Evolutionary conservation across 148 eudicot species (phyloP).

Genomic region (Drosera capensis): DNA sequence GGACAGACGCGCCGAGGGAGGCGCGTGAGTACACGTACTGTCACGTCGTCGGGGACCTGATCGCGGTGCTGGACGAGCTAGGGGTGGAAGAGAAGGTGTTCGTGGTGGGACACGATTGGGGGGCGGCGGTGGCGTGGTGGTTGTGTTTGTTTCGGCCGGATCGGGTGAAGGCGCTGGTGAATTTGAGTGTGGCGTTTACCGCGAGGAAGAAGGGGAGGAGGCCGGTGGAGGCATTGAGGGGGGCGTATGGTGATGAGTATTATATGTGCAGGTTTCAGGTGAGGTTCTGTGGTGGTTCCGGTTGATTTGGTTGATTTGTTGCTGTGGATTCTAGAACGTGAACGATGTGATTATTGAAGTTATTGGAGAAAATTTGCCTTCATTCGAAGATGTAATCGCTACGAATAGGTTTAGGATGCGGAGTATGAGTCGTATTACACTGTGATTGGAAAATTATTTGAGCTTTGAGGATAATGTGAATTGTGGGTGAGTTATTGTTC

Average conservation of each 20-base stretch:
- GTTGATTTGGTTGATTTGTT: no score
- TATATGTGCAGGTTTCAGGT: conserved; percentile 61
- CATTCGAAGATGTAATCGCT: no score
- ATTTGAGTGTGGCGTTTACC: conserved; percentile 28
- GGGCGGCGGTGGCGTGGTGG: conserved; percentile 41
- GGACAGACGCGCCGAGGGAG: conserved; percentile 29
- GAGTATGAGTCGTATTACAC: no score
- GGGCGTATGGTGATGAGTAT: conserved; percentile 26
- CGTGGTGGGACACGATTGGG: conserved; percentile 63
- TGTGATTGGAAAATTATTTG: no score
- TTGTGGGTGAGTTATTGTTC: no score
- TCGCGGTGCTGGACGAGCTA: conserved; percentile 27
- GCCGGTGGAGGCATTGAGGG: conserved; percentile 17
- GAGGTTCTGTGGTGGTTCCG: no score
- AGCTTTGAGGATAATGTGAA: no score
- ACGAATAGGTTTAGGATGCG: no score
- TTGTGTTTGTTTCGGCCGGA: conserved; percentile 42
- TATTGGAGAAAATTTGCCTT: no score
- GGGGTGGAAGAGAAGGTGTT: conserved; percentile 24
- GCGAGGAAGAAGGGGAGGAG: conserved; percentile 21
- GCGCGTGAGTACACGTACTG: conserved; percentile 26
- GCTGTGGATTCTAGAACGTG: no score
- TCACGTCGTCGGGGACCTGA: conserved; percentile 37
- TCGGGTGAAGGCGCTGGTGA: conserved; percentile 36
- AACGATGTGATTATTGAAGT: no score